Evolutionary conservation across 306 rosid genomes (phyloP).

Genomic region (Ormosia semicastrata): DNA sequence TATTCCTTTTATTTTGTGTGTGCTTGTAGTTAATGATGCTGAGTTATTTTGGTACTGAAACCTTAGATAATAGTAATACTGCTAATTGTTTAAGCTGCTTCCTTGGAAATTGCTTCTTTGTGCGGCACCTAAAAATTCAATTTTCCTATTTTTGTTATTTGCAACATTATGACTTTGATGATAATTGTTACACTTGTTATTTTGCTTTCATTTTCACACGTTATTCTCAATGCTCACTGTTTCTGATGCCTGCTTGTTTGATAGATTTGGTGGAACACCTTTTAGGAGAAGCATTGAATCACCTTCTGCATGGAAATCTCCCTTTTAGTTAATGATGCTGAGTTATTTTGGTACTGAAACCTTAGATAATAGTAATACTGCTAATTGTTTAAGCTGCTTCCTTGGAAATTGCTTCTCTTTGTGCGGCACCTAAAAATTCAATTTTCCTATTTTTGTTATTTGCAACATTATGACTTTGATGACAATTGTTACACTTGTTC

Average conservation of each 20-base stretch:
- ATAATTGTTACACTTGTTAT: not conserved
- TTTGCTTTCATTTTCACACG: not conserved
- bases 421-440: not conserved
- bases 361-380: not conserved
- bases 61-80: not conserved
- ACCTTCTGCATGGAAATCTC: slow-evolving; percentile 96
- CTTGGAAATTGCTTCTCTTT: not conserved
- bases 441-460: not conserved
- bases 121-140: not conserved
- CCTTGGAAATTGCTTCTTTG: not conserved
- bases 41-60: not conserved
- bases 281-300: slow-evolving; percentile 82
- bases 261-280: slow-evolving; percentile 79
- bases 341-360: not conserved
- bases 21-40: slow-evolving; percentile 3
- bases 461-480: not conserved
- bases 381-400: slow-evolving; percentile 25
- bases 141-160: not conserved
- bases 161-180: not conserved
- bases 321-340: slow-evolving; percentile 35
- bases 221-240: not conserved
- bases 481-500: not conserved
- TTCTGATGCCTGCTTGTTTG: slow-evolving; percentile 28
- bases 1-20: not conserved
- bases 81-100: slow-evolving; percentile 29